These are phyloP conservation scores for Rhynchospora pubera DNA, from an alignment of 176 grass and related monocot genomes.

Conservation along the genomic window DNA sequence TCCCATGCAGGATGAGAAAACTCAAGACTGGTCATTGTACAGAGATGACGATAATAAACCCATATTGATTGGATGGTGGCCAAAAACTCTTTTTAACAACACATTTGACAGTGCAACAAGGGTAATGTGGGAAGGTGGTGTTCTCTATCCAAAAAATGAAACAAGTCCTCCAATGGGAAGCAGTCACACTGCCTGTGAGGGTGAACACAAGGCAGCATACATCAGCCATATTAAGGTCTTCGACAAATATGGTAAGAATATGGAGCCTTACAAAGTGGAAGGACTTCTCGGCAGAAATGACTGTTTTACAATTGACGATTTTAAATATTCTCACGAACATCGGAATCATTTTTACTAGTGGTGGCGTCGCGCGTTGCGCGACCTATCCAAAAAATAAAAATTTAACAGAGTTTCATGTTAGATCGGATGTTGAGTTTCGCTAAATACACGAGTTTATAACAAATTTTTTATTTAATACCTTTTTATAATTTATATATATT, in stretches of 20 bases:
- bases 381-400: too few relatives aligned
- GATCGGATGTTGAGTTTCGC: too few relatives aligned
- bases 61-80: slow-evolving; percentile 13
- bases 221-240: slow-evolving; percentile 8
- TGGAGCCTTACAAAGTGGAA: not conserved
- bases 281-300: not conserved
- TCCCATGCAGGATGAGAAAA: slow-evolving; percentile 3
- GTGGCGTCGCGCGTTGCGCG: too few relatives aligned
- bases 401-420: too few relatives aligned
- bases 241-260: not conserved
- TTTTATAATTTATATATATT: too few relatives aligned
- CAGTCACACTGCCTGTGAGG: not conserved
- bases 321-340: not conserved
- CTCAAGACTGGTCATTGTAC: slow-evolving; percentile 24
- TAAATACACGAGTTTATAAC: too few relatives aligned
- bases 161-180: slow-evolving; percentile 25
- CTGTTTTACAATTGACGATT: not conserved
- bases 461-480: too few relatives aligned
- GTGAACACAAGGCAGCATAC: slow-evolving; percentile 17
- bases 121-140: slow-evolving; percentile 3
- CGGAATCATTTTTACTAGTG: slow-evolving; percentile 4
- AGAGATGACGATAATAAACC: not conserved
- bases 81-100: slow-evolving; percentile 11
- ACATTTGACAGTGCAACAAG: not conserved
- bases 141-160: slow-evolving; percentile 11